Evolutionary conservation across 2,329 filamentous ascomycete species (phyloP).

Genomic region (Arthroderma sp.): DNA sequence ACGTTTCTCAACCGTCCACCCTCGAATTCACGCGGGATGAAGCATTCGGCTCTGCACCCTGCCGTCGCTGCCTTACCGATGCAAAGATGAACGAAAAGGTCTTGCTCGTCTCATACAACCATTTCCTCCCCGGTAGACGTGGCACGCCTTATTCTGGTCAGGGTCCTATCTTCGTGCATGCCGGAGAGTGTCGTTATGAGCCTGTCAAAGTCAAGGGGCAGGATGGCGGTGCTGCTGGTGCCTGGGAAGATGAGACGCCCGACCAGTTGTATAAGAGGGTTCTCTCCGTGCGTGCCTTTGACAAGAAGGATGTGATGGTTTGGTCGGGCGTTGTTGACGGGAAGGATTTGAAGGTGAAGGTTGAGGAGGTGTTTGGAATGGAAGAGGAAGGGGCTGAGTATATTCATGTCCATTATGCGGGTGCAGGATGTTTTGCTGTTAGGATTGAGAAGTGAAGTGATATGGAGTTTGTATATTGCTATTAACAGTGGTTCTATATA

Average conservation of each 20-base stretch:
- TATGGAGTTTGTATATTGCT: background rate
- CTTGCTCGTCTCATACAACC: conserved; percentile 3
- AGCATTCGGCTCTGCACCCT: background rate
- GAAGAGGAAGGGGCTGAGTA: conserved; percentile 1
- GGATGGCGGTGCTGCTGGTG: background rate
- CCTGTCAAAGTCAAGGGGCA: background rate
- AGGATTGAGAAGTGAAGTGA: background rate
- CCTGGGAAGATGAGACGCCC: background rate
- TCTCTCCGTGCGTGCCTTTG: conserved; percentile 1
- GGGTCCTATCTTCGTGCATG: conserved; percentile 4
- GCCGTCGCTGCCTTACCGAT: conserved; percentile 3
- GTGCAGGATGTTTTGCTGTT: conserved; percentile 6
- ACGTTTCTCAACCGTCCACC: background rate
- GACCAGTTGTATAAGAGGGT: background rate
- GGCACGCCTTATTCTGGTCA: background rate
- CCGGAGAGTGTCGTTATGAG: background rate
- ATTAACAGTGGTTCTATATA: background rate
- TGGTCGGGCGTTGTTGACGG: conserved; percentile 2
- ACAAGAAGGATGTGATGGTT: conserved; percentile 4
- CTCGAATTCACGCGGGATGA: background rate
- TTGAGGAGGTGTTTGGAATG: background rate
- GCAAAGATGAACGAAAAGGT: background rate
- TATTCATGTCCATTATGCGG: conserved; percentile 5
- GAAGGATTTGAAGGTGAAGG: background rate
- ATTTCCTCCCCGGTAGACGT: background rate